Evolutionary conservation across 1,284 basidiomycete genomes (phyloP).

Genomic region (Cerrena zonata): DNA sequence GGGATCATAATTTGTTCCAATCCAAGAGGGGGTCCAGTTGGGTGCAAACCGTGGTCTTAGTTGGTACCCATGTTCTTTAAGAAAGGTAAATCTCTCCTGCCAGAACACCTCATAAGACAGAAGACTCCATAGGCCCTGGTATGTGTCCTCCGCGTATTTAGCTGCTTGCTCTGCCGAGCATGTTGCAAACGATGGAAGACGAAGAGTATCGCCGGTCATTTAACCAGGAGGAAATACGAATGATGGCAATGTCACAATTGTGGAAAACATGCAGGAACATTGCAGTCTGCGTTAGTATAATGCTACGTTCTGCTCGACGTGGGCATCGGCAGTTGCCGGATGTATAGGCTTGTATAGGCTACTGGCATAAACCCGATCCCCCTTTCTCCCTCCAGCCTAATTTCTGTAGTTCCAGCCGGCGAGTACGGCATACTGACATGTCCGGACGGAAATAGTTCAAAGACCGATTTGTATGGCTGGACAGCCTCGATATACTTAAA

Average conservation of each 20-base stretch:
- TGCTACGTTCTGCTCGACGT: no score
- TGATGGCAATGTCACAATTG: neutral
- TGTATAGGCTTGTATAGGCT: neutral
- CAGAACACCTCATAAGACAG: conserved; percentile 1
- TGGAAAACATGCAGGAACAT: neutral
- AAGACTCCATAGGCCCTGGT: neutral
- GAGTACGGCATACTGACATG: no score
- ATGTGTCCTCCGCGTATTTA: neutral
- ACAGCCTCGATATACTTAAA: no score
- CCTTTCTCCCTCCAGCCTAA: neutral
- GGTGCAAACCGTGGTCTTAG: conserved; percentile 4
- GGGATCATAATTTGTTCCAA: neutral
- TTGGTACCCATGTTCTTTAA: neutral
- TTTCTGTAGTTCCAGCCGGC: no score
- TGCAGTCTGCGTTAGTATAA: no score
- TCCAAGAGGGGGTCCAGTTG: conserved; percentile 4
- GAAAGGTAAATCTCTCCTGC: neutral
- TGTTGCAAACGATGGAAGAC: neutral
- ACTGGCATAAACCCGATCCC: neutral
- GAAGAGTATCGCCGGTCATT: neutral
- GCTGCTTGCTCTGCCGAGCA: neutral
- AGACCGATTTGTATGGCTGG: no score
- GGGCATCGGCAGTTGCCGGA: no score
- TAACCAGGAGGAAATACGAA: neutral
- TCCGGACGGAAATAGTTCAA: no score